phyloP scores from a whole-genome alignment of 169 alveolate genomes.

The Plasmodium reichenowi region DNA sequence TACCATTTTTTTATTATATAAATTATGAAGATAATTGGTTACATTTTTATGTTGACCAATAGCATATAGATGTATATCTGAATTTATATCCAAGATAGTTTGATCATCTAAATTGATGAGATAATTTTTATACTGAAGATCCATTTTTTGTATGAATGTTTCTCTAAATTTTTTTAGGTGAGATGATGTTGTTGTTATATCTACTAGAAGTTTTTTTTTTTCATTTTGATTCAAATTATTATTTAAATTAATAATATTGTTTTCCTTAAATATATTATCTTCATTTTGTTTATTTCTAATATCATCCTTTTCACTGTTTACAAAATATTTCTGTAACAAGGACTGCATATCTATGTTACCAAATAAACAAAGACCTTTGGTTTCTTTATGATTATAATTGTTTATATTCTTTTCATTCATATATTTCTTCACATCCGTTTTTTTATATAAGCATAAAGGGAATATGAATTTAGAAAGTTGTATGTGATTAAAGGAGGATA shows the following conservation, averaged over 20 bases:
- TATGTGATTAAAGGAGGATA: conserved; percentile 44
- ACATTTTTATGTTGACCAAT: conserved; percentile 64
- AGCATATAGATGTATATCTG: conserved; percentile 43
- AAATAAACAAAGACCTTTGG: conserved; percentile 46
- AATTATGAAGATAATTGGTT: conserved; percentile 28
- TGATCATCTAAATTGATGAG: conserved; percentile 44
- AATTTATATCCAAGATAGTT: conserved; percentile 36
- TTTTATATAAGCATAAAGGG: conserved; percentile 26
- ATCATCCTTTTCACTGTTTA: background rate
- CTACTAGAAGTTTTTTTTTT: no score
- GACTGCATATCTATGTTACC: conserved; percentile 59
- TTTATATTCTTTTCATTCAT: conserved; percentile 25
- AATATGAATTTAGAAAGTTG: conserved; percentile 57
- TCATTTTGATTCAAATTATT: no score
- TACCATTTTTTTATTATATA: conserved; percentile 12
- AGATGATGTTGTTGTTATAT: background rate
- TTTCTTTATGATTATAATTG: conserved; percentile 32
- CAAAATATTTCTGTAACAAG: conserved; percentile 10
- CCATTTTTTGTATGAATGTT: conserved; percentile 3
- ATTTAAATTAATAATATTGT: no score
- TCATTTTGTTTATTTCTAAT: background rate
- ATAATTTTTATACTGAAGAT: conserved; percentile 24
- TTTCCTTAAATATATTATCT: background rate
- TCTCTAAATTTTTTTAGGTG: conserved; percentile 15
- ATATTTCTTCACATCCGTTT: conserved; percentile 11